Conservation (phyloP, 2,329 filamentous ascomycete genomes). For the Aureobasidium leucospermi region DNA sequence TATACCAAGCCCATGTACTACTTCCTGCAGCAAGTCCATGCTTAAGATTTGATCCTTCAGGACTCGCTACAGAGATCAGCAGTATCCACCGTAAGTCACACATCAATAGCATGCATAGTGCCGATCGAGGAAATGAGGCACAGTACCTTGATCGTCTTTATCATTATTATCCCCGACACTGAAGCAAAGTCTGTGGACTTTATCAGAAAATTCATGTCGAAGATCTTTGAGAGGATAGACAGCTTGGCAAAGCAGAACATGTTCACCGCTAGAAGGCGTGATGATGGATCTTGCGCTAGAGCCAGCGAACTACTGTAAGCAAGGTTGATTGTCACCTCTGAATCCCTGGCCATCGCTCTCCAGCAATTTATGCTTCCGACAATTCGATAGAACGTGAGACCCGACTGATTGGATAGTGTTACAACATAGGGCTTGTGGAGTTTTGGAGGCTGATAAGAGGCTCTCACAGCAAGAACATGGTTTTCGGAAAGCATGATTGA, state of each 20-base stretch:
- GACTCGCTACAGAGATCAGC: slow-evolving; percentile 1
- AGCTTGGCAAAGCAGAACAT: slow-evolving; percentile 1
- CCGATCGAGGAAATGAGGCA: not conserved
- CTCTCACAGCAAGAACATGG: not conserved
- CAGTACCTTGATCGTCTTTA: not conserved
- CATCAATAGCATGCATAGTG: not conserved
- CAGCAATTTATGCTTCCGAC: no score
- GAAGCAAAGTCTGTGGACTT: not conserved
- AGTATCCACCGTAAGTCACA: slow-evolving; percentile 1
- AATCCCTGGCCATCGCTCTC: not conserved
- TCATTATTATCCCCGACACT: not conserved
- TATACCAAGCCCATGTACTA: not conserved
- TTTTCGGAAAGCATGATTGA: not conserved
- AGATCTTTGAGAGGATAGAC: not conserved
- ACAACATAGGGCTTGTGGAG: not conserved
- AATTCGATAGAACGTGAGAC: no score
- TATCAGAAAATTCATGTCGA: not conserved
- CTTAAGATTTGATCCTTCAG: not conserved
- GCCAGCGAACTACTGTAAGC: not conserved
- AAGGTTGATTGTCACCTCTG: not conserved
- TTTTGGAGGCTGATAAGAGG: not conserved
- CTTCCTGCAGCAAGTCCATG: not conserved
- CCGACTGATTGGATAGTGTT: not conserved
- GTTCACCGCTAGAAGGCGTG: not conserved
- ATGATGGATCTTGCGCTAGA: not conserved